Evolutionary conservation across 495 filamentous ascomycete species (phyloP), one percentile per base, ranked within the genome.

Genomic region (Penicillium crystallinum): DNA sequence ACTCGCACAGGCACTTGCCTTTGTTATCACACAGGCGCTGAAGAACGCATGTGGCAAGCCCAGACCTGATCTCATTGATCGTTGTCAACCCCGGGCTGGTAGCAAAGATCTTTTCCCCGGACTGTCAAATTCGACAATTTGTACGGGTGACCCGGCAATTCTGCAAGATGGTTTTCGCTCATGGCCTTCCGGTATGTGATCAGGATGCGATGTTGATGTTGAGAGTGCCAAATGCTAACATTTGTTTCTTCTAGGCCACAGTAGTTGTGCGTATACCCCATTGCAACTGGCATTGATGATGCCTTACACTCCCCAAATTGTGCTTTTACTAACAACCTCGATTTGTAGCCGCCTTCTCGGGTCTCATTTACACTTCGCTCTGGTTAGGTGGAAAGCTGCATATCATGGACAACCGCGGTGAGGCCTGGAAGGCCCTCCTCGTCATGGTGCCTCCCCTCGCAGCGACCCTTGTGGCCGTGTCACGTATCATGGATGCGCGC

Each of bases 1-100:
- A 29, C 70, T 93, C 12, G 83, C 86, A 11, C 74, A 86, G 21
- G 79, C 78, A 25, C 67, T 81, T 10, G 76, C 86, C 1, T 92
- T 89, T 71, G 78, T 90, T 38, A 84, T 93, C 34, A 92, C 88
- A 3, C 86, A 87, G 38, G 85, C 81, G 11, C 79, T 95, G 69
- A 95, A 95, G 75, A 93, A 90, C 68, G 77, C 88, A 2, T 89
- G 87, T 55, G 90, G 90, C 33, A 95, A 93, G 64, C 90, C 90
- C 9, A 72, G 90, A 53, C 90, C 90, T 0, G 90, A 95, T 73
- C 65, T 95, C 6, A 82, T 95, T 27, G 78, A 76, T 49, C 77
- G 89, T 44, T 89, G 88, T 64, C 67, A 79, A 50, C 85, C 85
- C 14, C 40, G 63, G 35, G 22, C 55, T 30, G 51, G 72, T 40